Percentiles rank a stretch among this genome's conserved stretches.
phyloP scores from a whole-genome alignment of 352 stramenopile genomes.

The Phytophthora rubi region DNA sequence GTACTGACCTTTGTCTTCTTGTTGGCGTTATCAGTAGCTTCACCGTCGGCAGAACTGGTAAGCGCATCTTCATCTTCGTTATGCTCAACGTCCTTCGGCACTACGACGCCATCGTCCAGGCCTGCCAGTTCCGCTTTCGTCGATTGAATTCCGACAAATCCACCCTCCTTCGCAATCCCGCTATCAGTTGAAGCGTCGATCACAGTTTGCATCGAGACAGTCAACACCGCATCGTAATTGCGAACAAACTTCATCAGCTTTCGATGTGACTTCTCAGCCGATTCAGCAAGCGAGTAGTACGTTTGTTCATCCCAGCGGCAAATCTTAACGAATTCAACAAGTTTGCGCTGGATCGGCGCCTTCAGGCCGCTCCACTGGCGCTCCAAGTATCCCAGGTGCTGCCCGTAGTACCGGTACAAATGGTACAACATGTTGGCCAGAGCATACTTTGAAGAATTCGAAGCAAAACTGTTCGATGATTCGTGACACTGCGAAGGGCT shows the following conservation, averaged over 20 bases:
- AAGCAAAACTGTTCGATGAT: conserved; percentile 17
- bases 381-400: conserved; percentile 87
- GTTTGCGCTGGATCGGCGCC: conserved; percentile 95
- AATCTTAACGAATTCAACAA: conserved; percentile 98
- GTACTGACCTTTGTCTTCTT: conserved; percentile 9
- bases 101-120: conserved; percentile 52
- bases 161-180: conserved; percentile 82
- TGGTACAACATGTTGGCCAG: conserved; percentile 92
- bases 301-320: conserved; percentile 99
- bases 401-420: conserved; percentile 95
- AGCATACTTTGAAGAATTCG: conserved; percentile 47
- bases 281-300: conserved; percentile 98
- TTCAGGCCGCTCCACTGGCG: conserved; percentile 89
- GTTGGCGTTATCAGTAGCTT: conserved; percentile 15
- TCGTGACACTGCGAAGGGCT: conserved; percentile 19
- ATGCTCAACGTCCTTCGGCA: conserved; percentile 40
- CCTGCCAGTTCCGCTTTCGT: conserved; percentile 72
- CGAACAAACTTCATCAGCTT: conserved; percentile 98
- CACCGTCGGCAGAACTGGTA: conserved; percentile 10
- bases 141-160: conserved; percentile 74
- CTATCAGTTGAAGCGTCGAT: conserved; percentile 90
- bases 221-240: conserved; percentile 90
- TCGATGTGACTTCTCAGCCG: conserved; percentile 97
- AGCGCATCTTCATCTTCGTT: conserved; percentile 30
- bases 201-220: conserved; percentile 82